Conservation (phyloP, 345 rosid species). For the Pseudoturritis turrita region DNA sequence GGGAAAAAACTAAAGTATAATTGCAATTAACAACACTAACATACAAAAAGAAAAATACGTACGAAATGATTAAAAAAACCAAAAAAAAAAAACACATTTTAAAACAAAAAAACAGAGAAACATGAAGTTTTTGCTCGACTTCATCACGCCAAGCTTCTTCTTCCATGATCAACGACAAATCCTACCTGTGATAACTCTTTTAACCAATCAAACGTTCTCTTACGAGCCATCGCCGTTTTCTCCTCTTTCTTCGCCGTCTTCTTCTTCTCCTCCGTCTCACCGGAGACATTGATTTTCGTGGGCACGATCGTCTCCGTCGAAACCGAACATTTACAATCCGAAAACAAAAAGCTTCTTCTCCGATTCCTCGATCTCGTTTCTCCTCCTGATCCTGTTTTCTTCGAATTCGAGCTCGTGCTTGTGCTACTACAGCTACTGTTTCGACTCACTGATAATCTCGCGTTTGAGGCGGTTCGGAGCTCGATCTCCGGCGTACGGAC, state of each 20-base stretch:
- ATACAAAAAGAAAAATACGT: conserved; percentile 21
- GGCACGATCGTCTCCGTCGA: conserved; percentile 39
- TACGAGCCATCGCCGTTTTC: conserved; percentile 59
- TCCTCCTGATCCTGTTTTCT: conserved; percentile 14
- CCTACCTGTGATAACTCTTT: conserved; percentile 69
- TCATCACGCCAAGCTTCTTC: conserved; percentile 30
- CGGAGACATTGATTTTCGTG: conserved; percentile 4
- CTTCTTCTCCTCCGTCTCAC: conserved; percentile 37
- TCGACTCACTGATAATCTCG: conserved; percentile 43
- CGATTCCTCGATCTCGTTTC: conserved; percentile 30
- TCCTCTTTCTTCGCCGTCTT: conserved; percentile 40
- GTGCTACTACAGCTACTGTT: conserved; percentile 53
- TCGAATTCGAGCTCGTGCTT: conserved; percentile 37
- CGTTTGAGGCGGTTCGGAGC: conserved; percentile 31
- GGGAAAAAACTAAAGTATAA: not conserved
- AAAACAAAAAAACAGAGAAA: conserved; percentile 18
- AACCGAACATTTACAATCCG: conserved; percentile 64
- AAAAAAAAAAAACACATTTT: not conserved
- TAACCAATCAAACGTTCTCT: conserved; percentile 83
- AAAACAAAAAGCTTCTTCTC: conserved; percentile 36
- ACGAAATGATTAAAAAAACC: conserved; percentile 15
- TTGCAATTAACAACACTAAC: conserved; percentile 24
- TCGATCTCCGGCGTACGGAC: conserved; percentile 83
- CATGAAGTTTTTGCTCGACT: not conserved
- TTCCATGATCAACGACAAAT: conserved; percentile 36